Conservation (phyloP, 2,329 filamentous ascomycete genomes). For the Diaporthe sp. region DNA sequence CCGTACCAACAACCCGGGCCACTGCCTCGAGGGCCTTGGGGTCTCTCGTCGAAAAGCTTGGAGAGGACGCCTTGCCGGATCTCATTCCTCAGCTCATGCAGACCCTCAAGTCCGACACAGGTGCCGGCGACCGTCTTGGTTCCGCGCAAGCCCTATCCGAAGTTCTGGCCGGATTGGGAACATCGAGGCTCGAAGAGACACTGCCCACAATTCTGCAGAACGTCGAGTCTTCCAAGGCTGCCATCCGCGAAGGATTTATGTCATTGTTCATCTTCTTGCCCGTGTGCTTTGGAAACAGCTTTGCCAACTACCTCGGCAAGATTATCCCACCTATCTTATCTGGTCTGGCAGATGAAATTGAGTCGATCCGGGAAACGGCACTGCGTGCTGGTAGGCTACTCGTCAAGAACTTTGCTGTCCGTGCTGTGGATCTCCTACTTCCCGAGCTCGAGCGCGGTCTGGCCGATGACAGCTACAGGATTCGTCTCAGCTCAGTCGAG, state of each 20-base stretch:
- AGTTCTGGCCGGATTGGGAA: conserved; percentile 94
- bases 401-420: conserved; percentile 98
- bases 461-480: conserved; percentile 97
- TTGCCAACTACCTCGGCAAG: conserved; percentile 92
- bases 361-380: conserved; percentile 97
- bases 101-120: conserved; percentile 96
- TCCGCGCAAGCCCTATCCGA: conserved; percentile 97
- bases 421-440: conserved; percentile 92
- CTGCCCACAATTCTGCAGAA: conserved; percentile 97
- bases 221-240: conserved; percentile 88
- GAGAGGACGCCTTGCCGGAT: conserved; percentile 95
- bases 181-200: conserved; percentile 92
- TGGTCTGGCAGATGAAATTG: conserved; percentile 94
- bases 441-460: conserved; percentile 96
- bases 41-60: conserved; percentile 97
- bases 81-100: conserved; percentile 98
- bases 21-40: conserved; percentile 96
- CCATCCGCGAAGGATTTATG: conserved; percentile 98
- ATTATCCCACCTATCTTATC: conserved; percentile 96
- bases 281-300: conserved; percentile 98
- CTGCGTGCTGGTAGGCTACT: conserved; percentile 92
- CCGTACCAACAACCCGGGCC: conserved; percentile 94
- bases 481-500: conserved; percentile 97
- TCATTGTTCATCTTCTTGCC: conserved; percentile 99
- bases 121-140: conserved; percentile 94